Percentiles rank a stretch among this genome's conserved stretches.
These are phyloP conservation scores for Raphanus raphanistrum DNA, from an alignment of 345 rosid genomes.

Conservation along the genomic window DNA sequence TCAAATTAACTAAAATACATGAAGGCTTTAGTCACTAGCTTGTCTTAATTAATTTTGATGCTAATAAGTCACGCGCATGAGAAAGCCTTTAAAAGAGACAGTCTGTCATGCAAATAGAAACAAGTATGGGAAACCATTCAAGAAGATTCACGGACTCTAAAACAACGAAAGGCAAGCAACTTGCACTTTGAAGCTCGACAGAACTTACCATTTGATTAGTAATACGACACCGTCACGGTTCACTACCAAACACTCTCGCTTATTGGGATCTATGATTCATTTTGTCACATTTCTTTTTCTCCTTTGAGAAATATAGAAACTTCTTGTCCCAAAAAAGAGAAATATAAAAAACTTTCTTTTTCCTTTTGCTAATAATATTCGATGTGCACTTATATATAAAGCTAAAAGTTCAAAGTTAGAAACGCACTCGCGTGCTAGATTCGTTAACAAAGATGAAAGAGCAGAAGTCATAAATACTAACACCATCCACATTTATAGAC, in stretches of 20 bases:
- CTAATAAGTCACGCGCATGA: slow-evolving; percentile 31
- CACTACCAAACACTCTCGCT: slow-evolving; percentile 38
- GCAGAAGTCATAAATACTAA: slow-evolving; percentile 7
- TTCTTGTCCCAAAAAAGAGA: too few relatives aligned
- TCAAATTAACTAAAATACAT: not conserved
- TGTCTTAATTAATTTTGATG: not conserved
- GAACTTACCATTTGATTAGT: slow-evolving; percentile 9
- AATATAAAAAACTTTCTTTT: too few relatives aligned
- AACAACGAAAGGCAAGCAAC: slow-evolving; percentile 18
- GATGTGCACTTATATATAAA: not conserved
- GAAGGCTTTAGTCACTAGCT: not conserved
- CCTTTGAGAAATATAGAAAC: not conserved
- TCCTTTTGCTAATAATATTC: not conserved
- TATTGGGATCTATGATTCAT: slow-evolving; percentile 23
- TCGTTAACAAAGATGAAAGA: slow-evolving; percentile 14
- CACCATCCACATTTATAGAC: not conserved
- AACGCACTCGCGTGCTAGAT: slow-evolving; percentile 27
- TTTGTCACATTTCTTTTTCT: not conserved
- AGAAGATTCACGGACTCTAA: slow-evolving; percentile 39
- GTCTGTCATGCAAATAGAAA: slow-evolving; percentile 34
- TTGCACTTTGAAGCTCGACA: slow-evolving; percentile 32
- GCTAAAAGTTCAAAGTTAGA: not conserved
- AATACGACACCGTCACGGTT: slow-evolving; percentile 43
- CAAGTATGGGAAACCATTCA: slow-evolving; percentile 22
- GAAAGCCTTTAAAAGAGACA: not conserved